phyloP scores from a whole-genome alignment of 1,139 yeast species.

The Kurtzmaniella quercitrusa region DNA sequence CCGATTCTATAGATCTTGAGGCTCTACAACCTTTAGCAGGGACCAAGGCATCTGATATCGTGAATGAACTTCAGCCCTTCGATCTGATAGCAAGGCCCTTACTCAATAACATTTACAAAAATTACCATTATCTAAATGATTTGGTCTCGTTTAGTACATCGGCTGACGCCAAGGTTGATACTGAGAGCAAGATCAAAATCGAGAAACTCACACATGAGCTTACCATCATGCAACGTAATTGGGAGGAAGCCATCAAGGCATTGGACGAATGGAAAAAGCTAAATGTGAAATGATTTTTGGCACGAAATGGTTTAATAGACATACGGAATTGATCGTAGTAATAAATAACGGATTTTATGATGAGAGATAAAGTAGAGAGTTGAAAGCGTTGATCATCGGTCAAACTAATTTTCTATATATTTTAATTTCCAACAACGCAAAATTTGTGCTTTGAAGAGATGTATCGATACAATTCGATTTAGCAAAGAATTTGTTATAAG shows the following conservation, averaged over 20 bases:
- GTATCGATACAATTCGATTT: too few species aligned
- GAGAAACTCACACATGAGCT: constrained; percentile 34
- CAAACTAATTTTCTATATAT: too few species aligned
- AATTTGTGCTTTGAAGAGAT: too few species aligned
- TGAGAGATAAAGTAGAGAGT: not conserved
- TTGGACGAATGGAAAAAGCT: constrained; percentile 46
- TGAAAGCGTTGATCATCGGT: too few species aligned
- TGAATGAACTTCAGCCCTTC: constrained; percentile 32
- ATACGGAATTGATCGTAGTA: too few species aligned
- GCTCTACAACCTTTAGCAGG: constrained; percentile 13
- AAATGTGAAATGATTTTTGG: constrained; percentile 1
- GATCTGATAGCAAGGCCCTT: constrained; percentile 35
- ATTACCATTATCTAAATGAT: constrained; percentile 24
- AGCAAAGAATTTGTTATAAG: too few species aligned
- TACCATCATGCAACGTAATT: constrained; percentile 32
- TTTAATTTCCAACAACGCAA: too few species aligned
- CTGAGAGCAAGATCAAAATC: constrained; percentile 12
- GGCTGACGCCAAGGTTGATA: constrained; percentile 10
- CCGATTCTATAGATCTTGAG: constrained; percentile 26
- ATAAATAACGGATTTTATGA: too few species aligned
- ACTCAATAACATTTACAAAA: constrained; percentile 24
- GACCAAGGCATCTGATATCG: constrained; percentile 18
- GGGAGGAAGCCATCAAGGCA: constrained; percentile 44
- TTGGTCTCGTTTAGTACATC: constrained; percentile 15
- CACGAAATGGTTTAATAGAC: not conserved